Percentiles rank a stretch among this genome's conserved stretches.
phyloP scores from a whole-genome alignment of 768 basidiomycete species.

The Mycena olivaceomarginata region DNA sequence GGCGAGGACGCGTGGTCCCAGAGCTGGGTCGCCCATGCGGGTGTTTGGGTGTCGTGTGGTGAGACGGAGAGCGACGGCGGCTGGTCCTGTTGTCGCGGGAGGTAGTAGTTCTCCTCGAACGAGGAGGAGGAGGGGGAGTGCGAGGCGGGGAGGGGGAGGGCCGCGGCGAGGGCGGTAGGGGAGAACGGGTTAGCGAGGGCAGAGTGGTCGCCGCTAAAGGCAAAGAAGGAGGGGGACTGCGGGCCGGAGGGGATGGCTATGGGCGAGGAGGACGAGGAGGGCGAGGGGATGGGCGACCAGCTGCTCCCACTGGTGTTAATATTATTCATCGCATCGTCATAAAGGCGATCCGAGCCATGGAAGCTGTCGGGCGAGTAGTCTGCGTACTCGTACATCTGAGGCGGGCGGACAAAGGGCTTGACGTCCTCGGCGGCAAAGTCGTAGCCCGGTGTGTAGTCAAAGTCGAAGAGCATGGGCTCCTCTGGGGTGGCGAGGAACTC shows the following conservation, averaged over 20 bases:
- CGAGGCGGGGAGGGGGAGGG: constrained; percentile 77
- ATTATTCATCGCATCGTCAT: constrained; percentile 22
- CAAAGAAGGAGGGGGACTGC: constrained; percentile 67
- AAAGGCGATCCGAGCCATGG: constrained; percentile 33
- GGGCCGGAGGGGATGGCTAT: constrained; percentile 76
- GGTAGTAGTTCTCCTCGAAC: constrained; percentile 63
- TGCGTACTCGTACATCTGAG: constrained; percentile 32
- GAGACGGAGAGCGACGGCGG: constrained; percentile 70
- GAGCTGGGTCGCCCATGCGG: constrained; percentile 81
- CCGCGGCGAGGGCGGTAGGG: constrained; percentile 75
- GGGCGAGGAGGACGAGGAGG: constrained; percentile 66
- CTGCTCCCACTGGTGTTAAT: constrained; percentile 12
- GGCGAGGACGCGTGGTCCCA: constrained; percentile 75
- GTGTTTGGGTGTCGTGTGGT: constrained; percentile 77
- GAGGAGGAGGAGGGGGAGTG: constrained; percentile 66
- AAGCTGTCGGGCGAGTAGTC: constrained; percentile 57
- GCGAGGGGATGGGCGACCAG: not conserved
- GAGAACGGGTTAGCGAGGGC: constrained; percentile 73
- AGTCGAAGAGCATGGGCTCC: constrained; percentile 64
- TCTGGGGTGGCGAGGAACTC: constrained; percentile 35
- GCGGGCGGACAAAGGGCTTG: constrained; percentile 52
- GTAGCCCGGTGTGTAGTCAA: constrained; percentile 58
- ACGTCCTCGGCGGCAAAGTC: constrained; percentile 54
- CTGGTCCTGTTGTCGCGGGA: constrained; percentile 58
- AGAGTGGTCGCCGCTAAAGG: constrained; percentile 67